Conservation (phyloP, 2,329 filamentous ascomycete species). For the Fusarium sp. region DNA sequence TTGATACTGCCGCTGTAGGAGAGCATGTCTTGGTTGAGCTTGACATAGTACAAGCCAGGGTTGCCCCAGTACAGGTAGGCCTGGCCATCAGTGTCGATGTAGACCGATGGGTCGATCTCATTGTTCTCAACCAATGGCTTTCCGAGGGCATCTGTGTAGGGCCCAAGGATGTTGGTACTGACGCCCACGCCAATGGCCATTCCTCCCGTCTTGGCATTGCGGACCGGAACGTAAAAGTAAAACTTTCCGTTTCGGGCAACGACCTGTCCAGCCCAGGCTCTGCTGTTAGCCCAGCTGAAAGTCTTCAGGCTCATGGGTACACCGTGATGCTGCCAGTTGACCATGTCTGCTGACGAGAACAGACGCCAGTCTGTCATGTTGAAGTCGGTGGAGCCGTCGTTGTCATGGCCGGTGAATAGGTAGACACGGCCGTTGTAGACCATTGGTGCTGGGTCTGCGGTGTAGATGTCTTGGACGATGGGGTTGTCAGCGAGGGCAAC, state of each 20-base stretch:
- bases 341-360: constrained; percentile 47
- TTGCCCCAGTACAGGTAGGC: constrained; percentile 56
- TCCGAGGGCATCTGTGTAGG: constrained; percentile 51
- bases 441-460: constrained; percentile 54
- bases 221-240: constrained; percentile 54
- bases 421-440: constrained; percentile 53
- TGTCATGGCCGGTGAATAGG: constrained; percentile 52
- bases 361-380: constrained; percentile 54
- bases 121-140: constrained; percentile 53
- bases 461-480: constrained; percentile 46
- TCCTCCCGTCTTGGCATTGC: constrained; percentile 43
- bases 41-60: constrained; percentile 49
- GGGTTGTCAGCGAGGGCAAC: constrained; percentile 10
- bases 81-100: constrained; percentile 52
- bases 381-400: constrained; percentile 50
- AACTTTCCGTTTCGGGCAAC: constrained; percentile 50
- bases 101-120: constrained; percentile 53
- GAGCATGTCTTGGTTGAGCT: constrained; percentile 53
- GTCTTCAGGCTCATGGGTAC: constrained; percentile 45
- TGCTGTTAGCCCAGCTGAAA: constrained; percentile 52
- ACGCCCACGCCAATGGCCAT: constrained; percentile 56
- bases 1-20: constrained; percentile 11
- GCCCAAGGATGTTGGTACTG: constrained; percentile 49
- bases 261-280: constrained; percentile 53
- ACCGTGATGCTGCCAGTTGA: constrained; percentile 51